Evolutionary conservation across 2,329 filamentous ascomycete species (phyloP).

Genomic region (Claviceps purpurea): DNA sequence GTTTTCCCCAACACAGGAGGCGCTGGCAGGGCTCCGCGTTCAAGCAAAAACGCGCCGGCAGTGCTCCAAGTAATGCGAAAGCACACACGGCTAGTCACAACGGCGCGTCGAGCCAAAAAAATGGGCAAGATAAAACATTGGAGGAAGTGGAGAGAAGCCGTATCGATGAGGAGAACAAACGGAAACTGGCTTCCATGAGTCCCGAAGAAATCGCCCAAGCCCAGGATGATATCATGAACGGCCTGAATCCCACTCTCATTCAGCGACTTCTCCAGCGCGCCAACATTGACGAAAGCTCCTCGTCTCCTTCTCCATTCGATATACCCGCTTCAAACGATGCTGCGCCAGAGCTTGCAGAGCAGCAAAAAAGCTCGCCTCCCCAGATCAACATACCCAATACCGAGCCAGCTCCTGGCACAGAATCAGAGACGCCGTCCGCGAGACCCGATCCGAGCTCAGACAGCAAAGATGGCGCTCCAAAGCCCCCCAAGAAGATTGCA

Average conservation of each 20-base stretch:
- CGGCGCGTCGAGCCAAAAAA: neutral
- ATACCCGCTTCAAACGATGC: neutral
- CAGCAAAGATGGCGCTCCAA: neutral
- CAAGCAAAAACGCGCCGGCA: constrained; percentile 41
- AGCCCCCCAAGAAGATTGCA: constrained; percentile 14
- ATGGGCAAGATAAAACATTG: constrained; percentile 10
- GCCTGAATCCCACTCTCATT: constrained; percentile 61
- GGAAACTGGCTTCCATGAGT: constrained; percentile 65
- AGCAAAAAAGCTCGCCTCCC: neutral
- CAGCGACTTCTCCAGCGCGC: constrained; percentile 64
- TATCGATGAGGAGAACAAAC: constrained; percentile 75
- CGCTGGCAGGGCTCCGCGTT: constrained; percentile 62
- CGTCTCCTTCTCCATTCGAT: constrained; percentile 30
- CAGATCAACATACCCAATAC: neutral
- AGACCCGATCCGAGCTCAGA: neutral
- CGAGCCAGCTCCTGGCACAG: neutral
- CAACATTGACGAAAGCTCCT: constrained; percentile 52
- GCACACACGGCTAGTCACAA: neutral
- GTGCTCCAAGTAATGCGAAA: constrained; percentile 4
- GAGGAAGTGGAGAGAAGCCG: constrained; percentile 48
- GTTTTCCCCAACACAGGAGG: constrained; percentile 84
- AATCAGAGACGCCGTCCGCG: neutral
- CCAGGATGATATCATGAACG: constrained; percentile 64
- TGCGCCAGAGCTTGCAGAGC: neutral
- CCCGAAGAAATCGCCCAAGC: constrained; percentile 69